phyloP scores from a whole-genome alignment of 83 land plant species.

The Picea abies region DNA sequence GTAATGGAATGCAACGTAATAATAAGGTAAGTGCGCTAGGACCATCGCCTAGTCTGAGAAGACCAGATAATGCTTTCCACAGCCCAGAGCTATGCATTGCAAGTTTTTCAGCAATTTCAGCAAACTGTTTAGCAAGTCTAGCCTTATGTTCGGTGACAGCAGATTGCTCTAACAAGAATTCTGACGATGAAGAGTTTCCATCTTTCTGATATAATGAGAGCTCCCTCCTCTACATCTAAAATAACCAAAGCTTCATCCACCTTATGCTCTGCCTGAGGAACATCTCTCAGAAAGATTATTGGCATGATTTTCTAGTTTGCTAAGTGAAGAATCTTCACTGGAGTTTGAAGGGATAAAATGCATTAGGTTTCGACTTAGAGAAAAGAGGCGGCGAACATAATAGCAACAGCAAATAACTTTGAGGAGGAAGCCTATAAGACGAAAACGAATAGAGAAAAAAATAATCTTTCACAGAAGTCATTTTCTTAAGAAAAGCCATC shows the following conservation, averaged over 20 bases:
- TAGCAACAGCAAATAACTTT: too few relatives aligned
- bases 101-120: conserved; percentile 59
- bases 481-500: too few relatives aligned
- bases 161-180: conserved; percentile 31
- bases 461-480: too few relatives aligned
- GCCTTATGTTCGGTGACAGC: conserved; percentile 57
- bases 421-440: too few relatives aligned
- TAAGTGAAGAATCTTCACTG: conserved; percentile 14
- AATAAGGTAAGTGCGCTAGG: conserved; percentile 67
- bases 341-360: background rate
- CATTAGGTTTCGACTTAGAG: too few relatives aligned
- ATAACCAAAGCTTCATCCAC: conserved; percentile 68
- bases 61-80: conserved; percentile 59
- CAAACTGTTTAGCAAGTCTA: conserved; percentile 65
- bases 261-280: conserved; percentile 76
- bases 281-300: conserved; percentile 66
- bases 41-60: conserved; percentile 76
- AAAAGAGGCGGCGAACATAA: too few relatives aligned
- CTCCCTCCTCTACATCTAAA: conserved; percentile 64
- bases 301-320: conserved; percentile 20
- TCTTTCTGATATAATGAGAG: conserved; percentile 31
- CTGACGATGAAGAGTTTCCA: conserved; percentile 26
- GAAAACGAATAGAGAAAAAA: too few relatives aligned
- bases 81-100: conserved; percentile 56
- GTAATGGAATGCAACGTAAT: conserved; percentile 59